Evolutionary conservation across 306 rosid species (phyloP), one percentile per base, ranked within the genome.

Genomic region (Calophaca sinica): DNA sequence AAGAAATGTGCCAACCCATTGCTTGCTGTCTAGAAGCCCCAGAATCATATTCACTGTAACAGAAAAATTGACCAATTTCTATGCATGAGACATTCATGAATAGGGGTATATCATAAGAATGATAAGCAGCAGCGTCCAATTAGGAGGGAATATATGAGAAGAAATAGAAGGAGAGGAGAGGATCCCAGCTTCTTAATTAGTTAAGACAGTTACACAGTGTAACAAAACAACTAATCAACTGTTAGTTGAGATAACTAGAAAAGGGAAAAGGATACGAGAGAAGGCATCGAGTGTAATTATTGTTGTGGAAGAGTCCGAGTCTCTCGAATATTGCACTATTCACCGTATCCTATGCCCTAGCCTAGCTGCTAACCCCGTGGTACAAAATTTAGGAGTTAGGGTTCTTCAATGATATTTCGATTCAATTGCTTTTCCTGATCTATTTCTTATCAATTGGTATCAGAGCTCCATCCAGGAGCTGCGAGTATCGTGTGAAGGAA

Each of bases 1-100:
- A 94, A 44, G 98, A 94, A 75, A 89, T 80, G 73, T 89, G 98
- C 94, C 97, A 91, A 55, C 96, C 97, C 81, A 94, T 66, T 73
- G 86, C 66, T 79, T 88, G 88, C 52, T 89, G 97, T 74, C 87
- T 75, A 41, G 87, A 71, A 70, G 83, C 76, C 73, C 89, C 97
- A 9, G 68, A 76, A 42, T 83, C 94, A 59, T 74, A 9, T 69
- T 89, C 97, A 83, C 98, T 94, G 89, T 42, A 52, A 64, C 41
- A 82, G 70, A 68, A 79, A n/a, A 74, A 7, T 58, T 45, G 11
- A 79, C 35, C 73, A 72, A 42, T 6, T 72, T 55, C 6, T 13
- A 75, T 31, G 62, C 74, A 68, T 46, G 65, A 84, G 41, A 53
- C 44, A 44, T 69, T 32, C 54, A 65, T 51, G 61, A 80, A 32